A percentile compares a stretch with the other conserved stretches of the same genome.
These are phyloP conservation scores for Pichia sp. DNA, from an alignment of 1,139 yeast species.

Conservation along the genomic window DNA sequence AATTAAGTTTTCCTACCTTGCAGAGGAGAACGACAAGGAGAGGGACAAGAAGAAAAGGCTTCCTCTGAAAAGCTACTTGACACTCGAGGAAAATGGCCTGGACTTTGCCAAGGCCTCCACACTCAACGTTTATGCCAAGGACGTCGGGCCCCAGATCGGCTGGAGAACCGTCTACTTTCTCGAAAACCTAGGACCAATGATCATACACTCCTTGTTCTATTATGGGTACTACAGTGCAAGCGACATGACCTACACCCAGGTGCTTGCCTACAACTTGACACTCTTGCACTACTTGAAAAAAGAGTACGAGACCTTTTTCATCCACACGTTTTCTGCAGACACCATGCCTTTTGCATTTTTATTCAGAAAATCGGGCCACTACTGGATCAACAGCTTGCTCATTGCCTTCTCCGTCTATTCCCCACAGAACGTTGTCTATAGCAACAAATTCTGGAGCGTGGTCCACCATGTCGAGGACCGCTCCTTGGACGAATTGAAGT, in stretches of 20 bases:
- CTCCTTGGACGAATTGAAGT: slow-evolving; percentile 23
- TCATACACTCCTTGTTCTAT: slow-evolving; percentile 72
- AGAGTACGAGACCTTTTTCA: slow-evolving; percentile 77
- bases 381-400: slow-evolving; percentile 83
- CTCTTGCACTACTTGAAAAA: slow-evolving; percentile 79
- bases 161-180: slow-evolving; percentile 86
- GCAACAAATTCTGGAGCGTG: slow-evolving; percentile 19
- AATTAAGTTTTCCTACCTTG: slow-evolving; percentile 34
- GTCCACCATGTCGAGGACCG: slow-evolving; percentile 36
- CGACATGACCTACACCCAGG: slow-evolving; percentile 50
- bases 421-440: slow-evolving; percentile 36
- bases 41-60: slow-evolving; percentile 34
- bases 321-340: slow-evolving; percentile 77
- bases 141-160: slow-evolving; percentile 86
- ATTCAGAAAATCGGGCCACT: slow-evolving; percentile 85
- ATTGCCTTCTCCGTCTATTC: slow-evolving; percentile 67
- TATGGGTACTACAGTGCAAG: slow-evolving; percentile 35
- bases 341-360: slow-evolving; percentile 90
- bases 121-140: slow-evolving; percentile 58
- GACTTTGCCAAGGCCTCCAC: slow-evolving; percentile 30
- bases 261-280: slow-evolving; percentile 49
- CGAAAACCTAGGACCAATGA: slow-evolving; percentile 86
- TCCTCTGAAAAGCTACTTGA: slow-evolving; percentile 35
- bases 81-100: slow-evolving; percentile 35
- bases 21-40: slow-evolving; percentile 29